phyloP scores from a whole-genome alignment of 108 stramenopile genomes.

The Hondaea fermentalgiana region DNA sequence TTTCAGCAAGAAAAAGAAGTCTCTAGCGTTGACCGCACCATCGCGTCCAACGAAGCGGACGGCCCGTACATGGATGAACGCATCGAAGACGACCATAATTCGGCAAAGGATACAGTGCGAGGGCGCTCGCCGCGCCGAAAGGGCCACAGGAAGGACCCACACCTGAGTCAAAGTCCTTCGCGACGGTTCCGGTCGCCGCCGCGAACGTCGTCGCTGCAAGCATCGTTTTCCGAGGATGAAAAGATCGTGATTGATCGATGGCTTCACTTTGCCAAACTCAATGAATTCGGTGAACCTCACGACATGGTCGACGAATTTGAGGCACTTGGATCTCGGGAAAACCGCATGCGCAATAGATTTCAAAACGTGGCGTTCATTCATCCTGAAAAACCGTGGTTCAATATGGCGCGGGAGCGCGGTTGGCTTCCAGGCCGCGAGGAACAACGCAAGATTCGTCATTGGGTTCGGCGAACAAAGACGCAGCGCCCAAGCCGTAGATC shows the following conservation, averaged over 20 bases:
- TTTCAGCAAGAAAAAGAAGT: not conserved
- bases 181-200: not conserved
- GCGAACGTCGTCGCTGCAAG: not conserved
- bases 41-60: too few relatives aligned
- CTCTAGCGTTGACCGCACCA: not conserved
- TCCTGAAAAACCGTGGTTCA: not conserved
- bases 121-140: too few relatives aligned
- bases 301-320: not conserved
- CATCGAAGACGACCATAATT: too few relatives aligned
- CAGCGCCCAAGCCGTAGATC: not conserved
- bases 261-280: not conserved
- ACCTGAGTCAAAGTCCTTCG: not conserved
- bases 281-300: not conserved
- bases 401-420: not conserved
- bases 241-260: not conserved
- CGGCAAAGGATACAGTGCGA: too few relatives aligned
- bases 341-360: not conserved
- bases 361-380: not conserved
- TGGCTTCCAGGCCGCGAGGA: not conserved
- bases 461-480: not conserved
- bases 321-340: too few relatives aligned
- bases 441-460: not conserved
- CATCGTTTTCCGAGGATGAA: not conserved
- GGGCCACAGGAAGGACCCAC: too few relatives aligned
- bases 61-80: too few relatives aligned